Percentiles rank a stretch among this genome's conserved stretches.
These are phyloP conservation scores for Ophiognomonia clavigignenti-juglandacearum DNA, from an alignment of 2,329 filamentous ascomycete species.

Conservation along the genomic window DNA sequence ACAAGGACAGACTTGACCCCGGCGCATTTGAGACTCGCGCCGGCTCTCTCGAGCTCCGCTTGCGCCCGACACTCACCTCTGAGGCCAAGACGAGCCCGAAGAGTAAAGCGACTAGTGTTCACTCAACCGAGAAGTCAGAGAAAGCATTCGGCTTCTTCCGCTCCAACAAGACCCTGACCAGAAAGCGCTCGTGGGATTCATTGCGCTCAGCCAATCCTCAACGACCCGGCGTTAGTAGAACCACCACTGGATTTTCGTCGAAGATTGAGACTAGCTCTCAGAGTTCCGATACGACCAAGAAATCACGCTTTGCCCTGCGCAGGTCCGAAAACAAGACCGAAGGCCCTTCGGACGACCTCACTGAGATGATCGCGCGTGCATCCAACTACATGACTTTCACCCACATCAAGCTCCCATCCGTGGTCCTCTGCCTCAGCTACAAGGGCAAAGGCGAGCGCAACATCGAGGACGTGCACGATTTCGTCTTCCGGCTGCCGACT, in stretches of 20 bases:
- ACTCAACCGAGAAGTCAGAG: conserved; percentile 42
- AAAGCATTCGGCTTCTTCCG: conserved; percentile 46
- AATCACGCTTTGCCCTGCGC: conserved; percentile 52
- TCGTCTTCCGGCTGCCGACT: conserved; percentile 91
- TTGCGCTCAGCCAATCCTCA: conserved; percentile 37
- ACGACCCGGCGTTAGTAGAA: conserved; percentile 40
- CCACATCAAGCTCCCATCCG: conserved; percentile 90
- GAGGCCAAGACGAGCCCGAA: conserved; percentile 34
- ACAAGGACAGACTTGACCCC: conserved; percentile 39
- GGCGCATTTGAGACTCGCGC: conserved; percentile 54
- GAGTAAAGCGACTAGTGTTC: conserved; percentile 44
- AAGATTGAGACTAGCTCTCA: conserved; percentile 32
- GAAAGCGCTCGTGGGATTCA: conserved; percentile 55
- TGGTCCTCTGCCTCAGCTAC: conserved; percentile 92
- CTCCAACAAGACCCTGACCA: conserved; percentile 38
- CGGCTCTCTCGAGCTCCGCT: conserved; percentile 73
- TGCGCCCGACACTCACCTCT: conserved; percentile 75
- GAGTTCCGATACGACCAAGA: conserved; percentile 38
- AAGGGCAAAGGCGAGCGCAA: conserved; percentile 95
- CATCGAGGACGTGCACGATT: conserved; percentile 93
- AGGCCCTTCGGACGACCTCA: conserved; percentile 78
- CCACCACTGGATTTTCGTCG: conserved; percentile 40
- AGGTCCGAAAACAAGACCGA: conserved; percentile 46
- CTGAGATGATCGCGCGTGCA: conserved; percentile 92
- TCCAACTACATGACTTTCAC: conserved; percentile 97